Percentiles rank a stretch among this genome's conserved stretches.
Conservation (phyloP, 306 rosid species). For the Cicer chorassanicum region DNA sequence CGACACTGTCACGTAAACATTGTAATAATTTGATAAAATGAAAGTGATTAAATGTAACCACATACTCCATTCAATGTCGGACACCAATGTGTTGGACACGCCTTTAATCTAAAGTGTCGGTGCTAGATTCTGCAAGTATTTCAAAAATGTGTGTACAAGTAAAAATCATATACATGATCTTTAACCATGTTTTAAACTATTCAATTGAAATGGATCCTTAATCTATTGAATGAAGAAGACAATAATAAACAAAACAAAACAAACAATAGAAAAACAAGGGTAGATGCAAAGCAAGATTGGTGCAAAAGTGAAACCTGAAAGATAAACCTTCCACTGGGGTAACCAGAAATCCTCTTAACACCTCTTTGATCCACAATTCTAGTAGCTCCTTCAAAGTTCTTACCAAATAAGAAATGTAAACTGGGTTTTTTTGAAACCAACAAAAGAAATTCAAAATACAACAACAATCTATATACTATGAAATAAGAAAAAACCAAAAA, state of each 20-base stretch:
- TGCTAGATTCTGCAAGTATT: background rate
- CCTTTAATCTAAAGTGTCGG: no score
- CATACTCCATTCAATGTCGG: no score
- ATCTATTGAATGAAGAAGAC: background rate
- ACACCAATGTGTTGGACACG: no score
- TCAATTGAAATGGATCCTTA: conserved; percentile 2
- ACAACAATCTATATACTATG: background rate
- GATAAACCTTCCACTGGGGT: conserved; percentile 76
- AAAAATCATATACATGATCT: background rate
- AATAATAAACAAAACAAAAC: background rate
- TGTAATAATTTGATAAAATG: no score
- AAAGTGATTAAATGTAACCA: no score
- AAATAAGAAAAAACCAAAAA: background rate
- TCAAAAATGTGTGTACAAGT: background rate
- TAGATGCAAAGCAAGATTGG: background rate
- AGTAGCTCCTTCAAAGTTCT: conserved; percentile 89
- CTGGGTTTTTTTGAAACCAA: conserved; percentile 44
- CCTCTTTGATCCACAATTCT: conserved; percentile 88
- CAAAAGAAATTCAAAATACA: conserved; percentile 15
- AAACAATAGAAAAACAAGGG: background rate
- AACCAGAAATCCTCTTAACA: conserved; percentile 71
- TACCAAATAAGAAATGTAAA: conserved; percentile 86
- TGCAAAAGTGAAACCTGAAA: conserved; percentile 68
- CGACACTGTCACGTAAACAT: no score
- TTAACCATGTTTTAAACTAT: background rate